These are phyloP conservation scores for Conoideocrella luteorostrata DNA, from an alignment of 2,329 filamentous ascomycete species.

Conservation along the genomic window DNA sequence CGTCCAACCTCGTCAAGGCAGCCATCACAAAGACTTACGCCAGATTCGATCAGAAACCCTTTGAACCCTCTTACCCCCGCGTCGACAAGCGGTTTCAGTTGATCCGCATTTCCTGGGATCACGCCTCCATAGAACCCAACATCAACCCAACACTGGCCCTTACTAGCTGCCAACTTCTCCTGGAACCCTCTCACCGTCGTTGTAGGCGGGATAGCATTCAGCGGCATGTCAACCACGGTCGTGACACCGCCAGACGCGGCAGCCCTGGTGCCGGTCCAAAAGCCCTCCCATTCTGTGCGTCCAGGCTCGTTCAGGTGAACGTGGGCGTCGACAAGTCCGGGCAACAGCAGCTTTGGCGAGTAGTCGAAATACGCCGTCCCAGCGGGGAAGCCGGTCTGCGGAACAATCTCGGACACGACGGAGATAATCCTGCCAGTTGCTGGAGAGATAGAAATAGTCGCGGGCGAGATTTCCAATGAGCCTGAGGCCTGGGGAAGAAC, in stretches of 20 bases:
- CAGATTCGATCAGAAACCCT: constrained; percentile 93
- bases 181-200: constrained; percentile 77
- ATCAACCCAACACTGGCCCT: constrained; percentile 93
- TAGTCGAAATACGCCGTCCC: constrained; percentile 74
- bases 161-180: constrained; percentile 78
- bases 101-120: constrained; percentile 77
- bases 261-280: constrained; percentile 88
- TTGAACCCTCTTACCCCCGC: constrained; percentile 93
- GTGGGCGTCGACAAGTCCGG: constrained; percentile 91
- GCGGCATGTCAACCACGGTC: constrained; percentile 93
- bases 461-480: constrained; percentile 62
- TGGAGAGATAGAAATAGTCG: constrained; percentile 74
- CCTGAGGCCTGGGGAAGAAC: constrained; percentile 66
- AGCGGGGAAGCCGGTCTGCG: constrained; percentile 64
- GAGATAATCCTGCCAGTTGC: constrained; percentile 77
- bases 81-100: constrained; percentile 74
- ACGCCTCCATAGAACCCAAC: constrained; percentile 98
- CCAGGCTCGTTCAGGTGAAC: constrained; percentile 97
- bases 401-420: constrained; percentile 68
- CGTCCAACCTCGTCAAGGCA: too few species aligned
- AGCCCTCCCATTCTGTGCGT: constrained; percentile 96
- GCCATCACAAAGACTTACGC: constrained; percentile 52
- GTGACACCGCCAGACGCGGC: constrained; percentile 95
- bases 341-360: constrained; percentile 76
- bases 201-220: constrained; percentile 94